A percentile compares a stretch with the other conserved stretches of the same genome.
These are phyloP conservation scores for Boletellus ananas DNA, from an alignment of 768 basidiomycete species.

Conservation along the genomic window DNA sequence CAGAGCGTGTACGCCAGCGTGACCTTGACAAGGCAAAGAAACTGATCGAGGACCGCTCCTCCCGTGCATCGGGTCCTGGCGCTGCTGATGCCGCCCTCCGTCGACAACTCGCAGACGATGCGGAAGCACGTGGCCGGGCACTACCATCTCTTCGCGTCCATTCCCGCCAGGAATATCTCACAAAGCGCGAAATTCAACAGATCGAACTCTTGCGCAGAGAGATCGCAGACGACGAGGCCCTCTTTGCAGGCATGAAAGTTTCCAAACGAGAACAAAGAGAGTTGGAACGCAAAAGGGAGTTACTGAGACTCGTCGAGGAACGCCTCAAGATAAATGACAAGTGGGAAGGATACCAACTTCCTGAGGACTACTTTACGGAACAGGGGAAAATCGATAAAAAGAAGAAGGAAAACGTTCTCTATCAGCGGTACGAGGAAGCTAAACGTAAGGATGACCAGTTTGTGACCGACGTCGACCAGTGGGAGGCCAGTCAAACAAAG, in stretches of 20 bases:
- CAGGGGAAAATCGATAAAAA: conserved; percentile 98
- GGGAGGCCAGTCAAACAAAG: conserved; percentile 89
- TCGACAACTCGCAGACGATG: conserved; percentile 77
- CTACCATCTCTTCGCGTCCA: conserved; percentile 77
- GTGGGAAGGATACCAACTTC: conserved; percentile 92
- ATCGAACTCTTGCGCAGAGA: conserved; percentile 90
- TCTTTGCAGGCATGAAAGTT: conserved; percentile 89
- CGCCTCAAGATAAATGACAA: conserved; percentile 93
- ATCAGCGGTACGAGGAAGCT: conserved; percentile 92
- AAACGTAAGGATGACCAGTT: conserved; percentile 92
- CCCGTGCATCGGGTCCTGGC: conserved; percentile 58
- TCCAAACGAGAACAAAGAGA: conserved; percentile 78
- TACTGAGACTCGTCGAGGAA: conserved; percentile 89
- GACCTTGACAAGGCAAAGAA: conserved; percentile 88
- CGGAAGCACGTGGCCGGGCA: conserved; percentile 49
- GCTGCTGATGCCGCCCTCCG: conserved; percentile 82
- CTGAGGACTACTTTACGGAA: conserved; percentile 97
- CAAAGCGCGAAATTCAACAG: conserved; percentile 94
- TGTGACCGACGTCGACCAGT: conserved; percentile 95
- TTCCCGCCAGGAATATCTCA: conserved; percentile 93
- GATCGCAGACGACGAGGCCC: conserved; percentile 89
- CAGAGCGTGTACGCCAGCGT: conserved; percentile 77
- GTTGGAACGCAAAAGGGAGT: conserved; percentile 88
- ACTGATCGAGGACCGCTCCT: conserved; percentile 87
- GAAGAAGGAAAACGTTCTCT: conserved; percentile 88